Conservation (phyloP, 805 yeast species). For the Lipomyces anomalus region DNA sequence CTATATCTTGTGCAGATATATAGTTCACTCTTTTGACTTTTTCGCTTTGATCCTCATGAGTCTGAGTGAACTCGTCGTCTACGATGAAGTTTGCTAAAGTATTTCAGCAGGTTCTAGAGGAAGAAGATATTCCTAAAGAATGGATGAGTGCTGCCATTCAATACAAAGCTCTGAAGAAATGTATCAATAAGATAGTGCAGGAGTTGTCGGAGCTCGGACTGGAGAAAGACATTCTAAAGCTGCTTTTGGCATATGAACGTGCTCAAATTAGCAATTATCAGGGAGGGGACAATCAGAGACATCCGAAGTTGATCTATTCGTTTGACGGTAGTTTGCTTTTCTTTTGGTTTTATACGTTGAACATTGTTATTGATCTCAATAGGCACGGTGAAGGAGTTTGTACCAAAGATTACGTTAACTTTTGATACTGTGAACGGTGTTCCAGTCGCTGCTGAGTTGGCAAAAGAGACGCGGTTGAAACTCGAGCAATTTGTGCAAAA, state of each 20-base stretch:
- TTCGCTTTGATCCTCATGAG: too few relatives aligned
- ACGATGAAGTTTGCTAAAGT: slow-evolving; percentile 72
- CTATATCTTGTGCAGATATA: too few relatives aligned
- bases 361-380: not conserved
- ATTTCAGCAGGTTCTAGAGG: slow-evolving; percentile 55
- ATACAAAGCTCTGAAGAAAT: slow-evolving; percentile 63
- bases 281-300: not conserved
- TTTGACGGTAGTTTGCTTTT: slow-evolving; percentile 22
- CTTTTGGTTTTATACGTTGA: not conserved
- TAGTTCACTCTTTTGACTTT: too few relatives aligned
- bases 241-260: slow-evolving; percentile 27
- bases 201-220: slow-evolving; percentile 59
- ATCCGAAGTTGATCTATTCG: slow-evolving; percentile 20
- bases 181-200: slow-evolving; percentile 56
- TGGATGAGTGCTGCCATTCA: slow-evolving; percentile 69
- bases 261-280: slow-evolving; percentile 10
- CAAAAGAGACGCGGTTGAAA: slow-evolving; percentile 14
- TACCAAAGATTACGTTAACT: slow-evolving; percentile 27
- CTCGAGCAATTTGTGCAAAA: slow-evolving; percentile 11
- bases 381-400: slow-evolving; percentile 23
- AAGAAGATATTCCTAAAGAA: slow-evolving; percentile 56
- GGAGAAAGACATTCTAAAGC: slow-evolving; percentile 38
- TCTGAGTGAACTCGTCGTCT: too few relatives aligned
- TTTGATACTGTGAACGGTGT: slow-evolving; percentile 22
- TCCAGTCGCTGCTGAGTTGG: slow-evolving; percentile 20